Evolutionary conservation across 352 stramenopile species (phyloP).

Genomic region (Pelagophyceae sp.): DNA sequence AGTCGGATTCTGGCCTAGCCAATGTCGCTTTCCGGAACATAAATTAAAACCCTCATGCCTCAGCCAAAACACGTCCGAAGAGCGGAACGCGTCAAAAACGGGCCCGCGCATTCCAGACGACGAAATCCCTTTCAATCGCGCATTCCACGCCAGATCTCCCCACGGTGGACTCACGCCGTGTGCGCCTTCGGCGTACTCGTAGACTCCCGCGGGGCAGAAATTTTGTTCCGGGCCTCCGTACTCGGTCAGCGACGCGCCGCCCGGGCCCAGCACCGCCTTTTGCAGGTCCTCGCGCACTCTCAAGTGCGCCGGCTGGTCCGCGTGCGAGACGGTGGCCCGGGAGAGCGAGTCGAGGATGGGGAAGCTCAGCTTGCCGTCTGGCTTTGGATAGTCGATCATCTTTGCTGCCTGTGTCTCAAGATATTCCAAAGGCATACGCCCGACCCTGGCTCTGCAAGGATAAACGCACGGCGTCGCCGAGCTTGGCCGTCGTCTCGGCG

Average conservation of each 20-base stretch:
- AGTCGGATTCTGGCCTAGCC: no score
- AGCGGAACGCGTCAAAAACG: no score
- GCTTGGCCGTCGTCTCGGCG: constrained; percentile 77
- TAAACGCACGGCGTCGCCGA: constrained; percentile 66
- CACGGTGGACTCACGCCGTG: no score
- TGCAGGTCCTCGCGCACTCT: constrained; percentile 80
- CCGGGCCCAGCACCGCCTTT: constrained; percentile 35
- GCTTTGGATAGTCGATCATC: constrained; percentile 88
- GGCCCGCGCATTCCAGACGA: no score
- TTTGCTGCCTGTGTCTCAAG: no score
- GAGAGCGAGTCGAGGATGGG: constrained; percentile 96
- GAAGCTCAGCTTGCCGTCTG: constrained; percentile 92
- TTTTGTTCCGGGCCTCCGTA: constrained; percentile 91
- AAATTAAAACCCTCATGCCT: no score
- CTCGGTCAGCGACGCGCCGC: constrained; percentile 47
- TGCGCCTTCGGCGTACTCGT: constrained; percentile 93
- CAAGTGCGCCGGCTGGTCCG: constrained; percentile 94
- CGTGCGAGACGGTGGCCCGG: constrained; percentile 91
- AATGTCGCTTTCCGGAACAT: constrained; percentile 47
- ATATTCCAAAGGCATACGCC: no score
- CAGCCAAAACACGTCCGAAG: no score
- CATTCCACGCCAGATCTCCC: constrained; percentile 29
- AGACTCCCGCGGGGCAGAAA: constrained; percentile 95
- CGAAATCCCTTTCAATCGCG: no score
- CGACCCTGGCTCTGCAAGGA: no score